phyloP scores from a whole-genome alignment of 2,329 filamentous ascomycete species.

The Immersiporthe knoxdaviesiana region DNA sequence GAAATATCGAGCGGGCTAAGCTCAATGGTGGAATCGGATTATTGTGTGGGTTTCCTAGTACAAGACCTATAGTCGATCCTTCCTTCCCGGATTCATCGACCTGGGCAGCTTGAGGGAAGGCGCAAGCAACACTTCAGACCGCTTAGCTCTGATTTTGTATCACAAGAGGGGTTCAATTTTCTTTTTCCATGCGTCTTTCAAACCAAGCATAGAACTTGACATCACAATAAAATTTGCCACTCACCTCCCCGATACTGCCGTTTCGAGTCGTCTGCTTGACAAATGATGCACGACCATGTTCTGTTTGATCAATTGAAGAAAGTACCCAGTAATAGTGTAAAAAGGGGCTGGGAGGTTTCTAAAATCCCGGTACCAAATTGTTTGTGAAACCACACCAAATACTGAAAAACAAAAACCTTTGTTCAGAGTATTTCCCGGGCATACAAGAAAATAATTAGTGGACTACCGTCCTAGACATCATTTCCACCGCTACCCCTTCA shows the following conservation, averaged over 20 bases:
- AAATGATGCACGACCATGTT: background rate
- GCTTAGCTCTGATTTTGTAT: background rate
- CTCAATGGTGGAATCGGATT: background rate
- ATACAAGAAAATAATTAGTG: too few relatives aligned
- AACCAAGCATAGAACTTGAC: background rate
- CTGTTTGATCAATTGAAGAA: background rate
- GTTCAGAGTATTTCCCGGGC: background rate
- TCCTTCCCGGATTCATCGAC: background rate
- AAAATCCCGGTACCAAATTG: background rate
- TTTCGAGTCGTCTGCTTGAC: background rate
- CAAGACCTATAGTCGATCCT: background rate
- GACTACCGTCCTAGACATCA: too few relatives aligned
- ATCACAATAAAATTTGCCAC: background rate
- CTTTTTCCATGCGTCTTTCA: background rate
- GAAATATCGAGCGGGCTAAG: background rate
- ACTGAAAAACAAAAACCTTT: background rate
- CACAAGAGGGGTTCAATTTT: background rate
- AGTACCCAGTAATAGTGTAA: too few relatives aligned
- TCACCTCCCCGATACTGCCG: background rate
- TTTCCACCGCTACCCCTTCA: too few relatives aligned
- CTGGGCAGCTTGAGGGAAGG: background rate
- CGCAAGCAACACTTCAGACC: background rate
- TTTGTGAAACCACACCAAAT: background rate
- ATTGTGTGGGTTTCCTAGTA: background rate
- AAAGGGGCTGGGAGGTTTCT: too few relatives aligned